Evolutionary conservation across 768 basidiomycete species (phyloP).

Genomic region (Pholiota microspora): DNA sequence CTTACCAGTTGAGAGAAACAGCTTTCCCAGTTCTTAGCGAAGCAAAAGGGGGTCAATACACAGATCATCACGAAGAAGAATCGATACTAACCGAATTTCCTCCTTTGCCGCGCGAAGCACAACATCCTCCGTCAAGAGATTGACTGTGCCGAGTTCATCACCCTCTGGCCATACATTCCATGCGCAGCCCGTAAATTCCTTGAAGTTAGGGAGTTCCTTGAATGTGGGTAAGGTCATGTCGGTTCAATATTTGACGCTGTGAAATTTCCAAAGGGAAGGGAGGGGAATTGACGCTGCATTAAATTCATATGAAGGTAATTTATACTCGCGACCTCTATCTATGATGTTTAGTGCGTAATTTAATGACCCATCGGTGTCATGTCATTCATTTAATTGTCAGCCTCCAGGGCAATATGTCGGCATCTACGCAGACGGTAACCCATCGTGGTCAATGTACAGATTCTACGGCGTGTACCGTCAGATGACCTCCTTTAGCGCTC

Average conservation of each 20-base stretch:
- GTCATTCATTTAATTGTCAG: too few relatives aligned
- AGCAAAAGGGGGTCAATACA: neutral
- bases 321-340: too few relatives aligned
- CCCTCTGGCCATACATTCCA: conserved; percentile 8
- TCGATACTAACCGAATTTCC: neutral
- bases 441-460: neutral
- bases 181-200: conserved; percentile 2
- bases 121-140: conserved; percentile 2
- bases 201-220: conserved; percentile 1
- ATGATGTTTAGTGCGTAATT: too few relatives aligned
- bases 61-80: too few relatives aligned
- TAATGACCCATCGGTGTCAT: too few relatives aligned
- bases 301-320: neutral
- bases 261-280: neutral
- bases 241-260: too few relatives aligned
- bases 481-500: neutral
- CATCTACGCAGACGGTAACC: neutral
- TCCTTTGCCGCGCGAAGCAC: conserved; percentile 4
- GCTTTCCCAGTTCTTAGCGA: conserved; percentile 1
- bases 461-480: neutral
- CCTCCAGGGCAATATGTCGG: neutral
- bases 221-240: neutral
- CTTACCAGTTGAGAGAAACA: conserved; percentile 6
- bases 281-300: neutral
- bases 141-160: conserved; percentile 5